A percentile compares a stretch with the other conserved stretches of the same genome.
These are phyloP conservation scores for Lactarius pseudohatsudake DNA, from an alignment of 768 basidiomycete species.

Conservation along the genomic window DNA sequence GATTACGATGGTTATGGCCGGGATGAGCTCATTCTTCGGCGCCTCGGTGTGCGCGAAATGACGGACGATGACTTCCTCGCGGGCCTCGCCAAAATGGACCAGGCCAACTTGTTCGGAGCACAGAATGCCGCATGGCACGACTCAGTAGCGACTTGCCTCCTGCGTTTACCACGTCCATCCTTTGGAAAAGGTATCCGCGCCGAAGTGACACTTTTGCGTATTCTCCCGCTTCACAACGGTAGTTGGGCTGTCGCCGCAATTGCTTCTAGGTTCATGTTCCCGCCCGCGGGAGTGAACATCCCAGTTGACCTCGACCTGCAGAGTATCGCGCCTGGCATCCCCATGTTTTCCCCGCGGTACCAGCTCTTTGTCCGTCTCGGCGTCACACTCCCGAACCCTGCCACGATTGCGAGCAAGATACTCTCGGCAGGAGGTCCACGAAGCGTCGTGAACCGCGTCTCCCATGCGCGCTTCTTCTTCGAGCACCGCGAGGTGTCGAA, in stretches of 20 bases:
- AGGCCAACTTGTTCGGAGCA: neutral
- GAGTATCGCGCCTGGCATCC: slow-evolving; percentile 20
- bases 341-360: slow-evolving; percentile 14
- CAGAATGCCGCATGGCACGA: slow-evolving; percentile 23
- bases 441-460: slow-evolving; percentile 2
- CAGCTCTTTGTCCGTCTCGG: slow-evolving; percentile 17
- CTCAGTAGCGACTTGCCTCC: neutral
- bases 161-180: neutral
- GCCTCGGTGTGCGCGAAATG: slow-evolving; percentile 26
- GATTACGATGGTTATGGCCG: slow-evolving; percentile 16
- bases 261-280: slow-evolving; percentile 13
- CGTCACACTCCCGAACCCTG: slow-evolving; percentile 17
- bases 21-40: slow-evolving; percentile 8
- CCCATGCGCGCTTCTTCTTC: slow-evolving; percentile 27
- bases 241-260: slow-evolving; percentile 5
- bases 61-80: slow-evolving; percentile 15
- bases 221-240: slow-evolving; percentile 22
- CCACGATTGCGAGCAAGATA: slow-evolving; percentile 21
- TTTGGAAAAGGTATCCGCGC: neutral
- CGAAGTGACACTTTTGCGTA: slow-evolving; percentile 13
- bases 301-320: slow-evolving; percentile 25
- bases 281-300: slow-evolving; percentile 13
- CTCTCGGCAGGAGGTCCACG: slow-evolving; percentile 8
- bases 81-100: slow-evolving; percentile 17
- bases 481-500: slow-evolving; percentile 13